Evolutionary conservation across 1,284 basidiomycete genomes (phyloP).

Genomic region (Cutaneotrichosporon dermatis): DNA sequence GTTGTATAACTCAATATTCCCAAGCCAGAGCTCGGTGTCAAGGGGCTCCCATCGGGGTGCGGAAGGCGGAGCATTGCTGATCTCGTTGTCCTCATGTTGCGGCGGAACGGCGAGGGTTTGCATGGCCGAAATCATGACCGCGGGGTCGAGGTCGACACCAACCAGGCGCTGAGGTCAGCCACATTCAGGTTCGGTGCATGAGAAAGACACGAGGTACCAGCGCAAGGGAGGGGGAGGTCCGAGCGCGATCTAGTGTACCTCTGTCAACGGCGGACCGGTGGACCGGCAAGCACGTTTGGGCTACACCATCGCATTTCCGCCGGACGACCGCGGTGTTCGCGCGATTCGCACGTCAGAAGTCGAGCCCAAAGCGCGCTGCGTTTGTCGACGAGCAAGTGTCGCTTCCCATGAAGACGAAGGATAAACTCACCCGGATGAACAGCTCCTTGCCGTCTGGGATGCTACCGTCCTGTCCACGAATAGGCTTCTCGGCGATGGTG

Average conservation of each 20-base stretch:
- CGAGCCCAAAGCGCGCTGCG: background rate
- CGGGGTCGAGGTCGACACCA: constrained; percentile 42
- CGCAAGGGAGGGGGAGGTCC: background rate
- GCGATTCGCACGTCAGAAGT: no score
- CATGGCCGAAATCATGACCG: constrained; percentile 39
- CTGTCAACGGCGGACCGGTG: no score
- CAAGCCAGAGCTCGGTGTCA: constrained; percentile 71
- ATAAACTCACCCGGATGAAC: constrained; percentile 38
- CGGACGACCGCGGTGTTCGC: no score
- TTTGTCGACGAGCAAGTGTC: no score
- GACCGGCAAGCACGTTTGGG: no score
- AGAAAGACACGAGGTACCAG: background rate
- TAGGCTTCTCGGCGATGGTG: constrained; percentile 40
- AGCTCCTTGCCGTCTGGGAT: constrained; percentile 26
- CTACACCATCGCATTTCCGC: no score
- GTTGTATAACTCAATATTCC: constrained; percentile 72
- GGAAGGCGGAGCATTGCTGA: constrained; percentile 8
- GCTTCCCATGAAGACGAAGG: background rate
- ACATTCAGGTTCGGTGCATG: background rate
- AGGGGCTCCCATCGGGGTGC: constrained; percentile 67
- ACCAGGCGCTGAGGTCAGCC: constrained; percentile 37
- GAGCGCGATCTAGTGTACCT: background rate
- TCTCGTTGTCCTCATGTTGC: background rate
- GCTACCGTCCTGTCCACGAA: constrained; percentile 17
- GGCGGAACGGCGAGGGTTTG: constrained; percentile 29